These are phyloP conservation scores for Daldinia vernicosa DNA, from an alignment of 495 filamentous ascomycete species.

Conservation along the genomic window DNA sequence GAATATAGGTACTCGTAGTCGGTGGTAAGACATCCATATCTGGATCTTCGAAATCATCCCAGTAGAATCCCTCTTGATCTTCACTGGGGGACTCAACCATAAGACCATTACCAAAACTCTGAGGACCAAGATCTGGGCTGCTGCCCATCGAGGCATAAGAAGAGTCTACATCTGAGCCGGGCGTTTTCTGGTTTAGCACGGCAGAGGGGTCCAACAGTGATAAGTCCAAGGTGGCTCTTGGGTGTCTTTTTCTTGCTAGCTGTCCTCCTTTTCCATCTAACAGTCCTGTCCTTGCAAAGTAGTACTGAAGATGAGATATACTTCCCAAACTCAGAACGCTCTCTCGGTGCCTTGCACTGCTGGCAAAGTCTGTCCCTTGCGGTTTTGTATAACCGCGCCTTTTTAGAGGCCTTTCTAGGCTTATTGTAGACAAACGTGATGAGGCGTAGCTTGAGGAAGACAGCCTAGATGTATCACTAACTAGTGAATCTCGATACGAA, in stretches of 20 bases:
- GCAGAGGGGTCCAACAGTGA: conserved; percentile 53
- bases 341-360: conserved; percentile 86
- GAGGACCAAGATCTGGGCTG: conserved; percentile 60
- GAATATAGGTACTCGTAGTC: conserved; percentile 94
- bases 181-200: conserved; percentile 51
- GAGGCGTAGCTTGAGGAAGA: conserved; percentile 57
- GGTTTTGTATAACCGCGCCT: conserved; percentile 90
- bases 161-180: conserved; percentile 59
- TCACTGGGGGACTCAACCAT: conserved; percentile 68
- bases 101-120: conserved; percentile 49
- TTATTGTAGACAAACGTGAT: conserved; percentile 58
- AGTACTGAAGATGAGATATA: conserved; percentile 97
- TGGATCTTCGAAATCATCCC: conserved; percentile 66
- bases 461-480: conserved; percentile 61
- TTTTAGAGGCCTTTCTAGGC: conserved; percentile 58
- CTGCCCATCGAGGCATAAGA: conserved; percentile 65
- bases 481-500: conserved; percentile 62
- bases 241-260: conserved; percentile 73
- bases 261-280: conserved; percentile 93
- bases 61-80: conserved; percentile 65
- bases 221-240: conserved; percentile 62
- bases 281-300: conserved; percentile 93
- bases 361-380: conserved; percentile 88
- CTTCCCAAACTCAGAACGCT: conserved; percentile 95
- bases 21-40: conserved; percentile 86